Conservation (phyloP, 2,329 filamentous ascomycete genomes). For the Fusarium goolgardi region DNA sequence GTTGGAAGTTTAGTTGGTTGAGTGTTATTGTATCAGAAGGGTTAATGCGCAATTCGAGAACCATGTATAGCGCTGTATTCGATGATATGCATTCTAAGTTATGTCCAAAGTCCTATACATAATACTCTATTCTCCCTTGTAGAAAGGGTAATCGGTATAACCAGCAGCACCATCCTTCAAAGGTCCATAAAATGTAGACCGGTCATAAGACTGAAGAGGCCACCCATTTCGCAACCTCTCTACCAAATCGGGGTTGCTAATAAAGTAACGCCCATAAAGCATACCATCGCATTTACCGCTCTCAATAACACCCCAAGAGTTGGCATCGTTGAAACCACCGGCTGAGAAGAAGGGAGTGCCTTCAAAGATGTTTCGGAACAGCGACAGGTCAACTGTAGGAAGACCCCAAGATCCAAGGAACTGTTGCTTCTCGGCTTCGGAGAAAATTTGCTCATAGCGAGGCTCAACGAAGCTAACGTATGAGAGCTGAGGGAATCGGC, state of each 20-base stretch:
- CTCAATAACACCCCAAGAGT: conserved; percentile 58
- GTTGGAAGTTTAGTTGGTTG: conserved; percentile 19
- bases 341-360: conserved; percentile 66
- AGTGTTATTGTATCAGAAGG: too few species aligned
- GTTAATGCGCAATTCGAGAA: background rate
- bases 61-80: background rate
- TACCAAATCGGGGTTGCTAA: conserved; percentile 62
- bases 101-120: background rate
- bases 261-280: conserved; percentile 60
- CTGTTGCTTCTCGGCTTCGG: conserved; percentile 59
- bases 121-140: background rate
- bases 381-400: conserved; percentile 56
- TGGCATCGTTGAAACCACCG: conserved; percentile 64
- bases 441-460: conserved; percentile 65
- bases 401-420: conserved; percentile 62
- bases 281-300: conserved; percentile 61
- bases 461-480: conserved; percentile 69
- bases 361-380: conserved; percentile 63
- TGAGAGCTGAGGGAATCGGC: conserved; percentile 55
- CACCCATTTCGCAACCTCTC: conserved; percentile 55
- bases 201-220: conserved; percentile 57
- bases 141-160: conserved; percentile 52
- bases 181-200: conserved; percentile 58
- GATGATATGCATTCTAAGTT: background rate
- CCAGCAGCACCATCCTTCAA: conserved; percentile 51